Base-by-base conservation (phyloP, 768 basidiomycete species). In the Termitomyces sp. region DNA sequence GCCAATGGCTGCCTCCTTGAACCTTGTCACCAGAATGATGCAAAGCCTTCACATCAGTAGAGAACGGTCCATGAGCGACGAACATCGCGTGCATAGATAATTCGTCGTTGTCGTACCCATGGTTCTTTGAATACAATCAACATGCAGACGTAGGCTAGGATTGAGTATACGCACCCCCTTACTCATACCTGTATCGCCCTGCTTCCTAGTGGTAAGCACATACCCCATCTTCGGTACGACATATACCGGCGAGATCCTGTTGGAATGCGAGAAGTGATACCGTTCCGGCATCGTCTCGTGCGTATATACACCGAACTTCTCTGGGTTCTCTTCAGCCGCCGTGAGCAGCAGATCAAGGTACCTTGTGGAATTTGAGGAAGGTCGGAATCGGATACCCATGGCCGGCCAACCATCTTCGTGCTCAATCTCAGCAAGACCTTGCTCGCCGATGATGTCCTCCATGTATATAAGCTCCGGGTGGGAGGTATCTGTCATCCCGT, bases 401-500 rank as follows among this genome's bases (percentile, higher is more conserved):
- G 87, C 82, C 12, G 94, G 94, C 93, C 92, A 95, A 42, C 94
- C 89, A 59, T 96, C 94, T 61, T 84, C 79, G 64, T 92, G 90
- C 55, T 83, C 80, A 45, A 93, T 86, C 16, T 71, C 72, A 5
- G 72, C 66, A 51, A 83, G 77, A 3, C 85, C 88, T 3, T 84
- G 82, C 37, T 78, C 71, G 2, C 88, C 90, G 36, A 92, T 73
- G 56, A 92, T 82, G 62, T 92, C 88, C 67, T 97, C 92, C 54
- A 97, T 77, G 70, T 87, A 91, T 34, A 95, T 72, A 49, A 82
- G 78, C 50, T 87, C 82, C 0, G 86, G 85, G 60, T 89, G 80
- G 59, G 84, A 85, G n/a, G 92, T 96, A 68, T 92, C 90, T 1
- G 85, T 87, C 90, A 93, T 94, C n/a, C 92, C 92, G 64, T 93